Conservation (phyloP, 2,329 filamentous ascomycete genomes). For the Myriosclerotinia scirpicola region DNA sequence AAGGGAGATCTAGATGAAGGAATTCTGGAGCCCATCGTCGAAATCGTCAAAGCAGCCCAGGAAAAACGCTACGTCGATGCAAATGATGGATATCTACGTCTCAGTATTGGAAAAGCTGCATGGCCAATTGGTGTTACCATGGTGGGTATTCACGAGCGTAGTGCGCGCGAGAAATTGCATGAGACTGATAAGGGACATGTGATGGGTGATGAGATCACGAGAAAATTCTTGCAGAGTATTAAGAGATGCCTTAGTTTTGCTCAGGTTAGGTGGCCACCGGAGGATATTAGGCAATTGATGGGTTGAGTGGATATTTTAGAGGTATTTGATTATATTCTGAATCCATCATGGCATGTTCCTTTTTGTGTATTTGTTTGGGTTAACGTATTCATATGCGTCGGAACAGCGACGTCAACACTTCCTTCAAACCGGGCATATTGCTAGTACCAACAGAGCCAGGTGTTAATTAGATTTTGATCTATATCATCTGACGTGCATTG, state of each 20-base stretch:
- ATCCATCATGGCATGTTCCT: neutral
- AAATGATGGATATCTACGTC: conserved; percentile 87
- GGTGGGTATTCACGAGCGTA: conserved; percentile 98
- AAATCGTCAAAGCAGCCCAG: conserved; percentile 90
- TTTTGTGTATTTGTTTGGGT: neutral
- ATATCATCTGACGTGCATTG: neutral
- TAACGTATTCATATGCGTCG: neutral
- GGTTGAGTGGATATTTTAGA: conserved; percentile 47
- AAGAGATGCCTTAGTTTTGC: conserved; percentile 96
- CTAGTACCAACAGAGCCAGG: neutral
- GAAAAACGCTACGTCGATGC: conserved; percentile 91
- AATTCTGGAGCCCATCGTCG: conserved; percentile 77
- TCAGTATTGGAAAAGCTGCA: conserved; percentile 94
- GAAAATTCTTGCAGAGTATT: conserved; percentile 96
- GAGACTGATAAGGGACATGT: conserved; percentile 88
- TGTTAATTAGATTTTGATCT: neutral
- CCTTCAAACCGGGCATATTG: neutral
- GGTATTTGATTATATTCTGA: neutral
- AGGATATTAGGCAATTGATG: conserved; percentile 93
- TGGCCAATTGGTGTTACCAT: conserved; percentile 99
- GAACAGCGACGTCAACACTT: neutral
- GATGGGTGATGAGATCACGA: conserved; percentile 92
- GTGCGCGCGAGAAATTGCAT: conserved; percentile 91
- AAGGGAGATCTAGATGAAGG: conserved; percentile 74
- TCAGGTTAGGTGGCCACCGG: conserved; percentile 92